Percentiles rank a stretch among this genome's conserved stretches.
Conservation (phyloP, 2,329 filamentous ascomycete genomes). For the Zasmidium angulare region DNA sequence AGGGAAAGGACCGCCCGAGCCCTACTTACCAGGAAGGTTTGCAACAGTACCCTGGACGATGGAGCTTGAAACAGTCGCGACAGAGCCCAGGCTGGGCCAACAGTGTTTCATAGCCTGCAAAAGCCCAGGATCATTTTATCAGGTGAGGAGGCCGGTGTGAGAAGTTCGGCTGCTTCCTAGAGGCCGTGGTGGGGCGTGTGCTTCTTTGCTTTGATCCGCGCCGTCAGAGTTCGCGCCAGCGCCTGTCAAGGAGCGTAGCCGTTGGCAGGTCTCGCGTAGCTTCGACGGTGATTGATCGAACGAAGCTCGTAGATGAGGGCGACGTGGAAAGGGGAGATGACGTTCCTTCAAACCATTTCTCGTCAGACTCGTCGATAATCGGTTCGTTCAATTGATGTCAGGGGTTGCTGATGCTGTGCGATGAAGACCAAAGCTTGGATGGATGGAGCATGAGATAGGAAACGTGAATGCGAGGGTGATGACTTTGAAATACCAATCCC, state of each 20-base stretch:
- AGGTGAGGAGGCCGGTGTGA: not conserved
- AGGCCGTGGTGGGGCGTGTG: not conserved
- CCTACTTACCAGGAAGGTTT: not conserved
- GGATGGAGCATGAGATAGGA: too few relatives aligned
- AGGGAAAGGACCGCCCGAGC: not conserved
- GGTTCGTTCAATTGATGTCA: too few relatives aligned
- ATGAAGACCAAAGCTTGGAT: too few relatives aligned
- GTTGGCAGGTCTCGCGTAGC: not conserved
- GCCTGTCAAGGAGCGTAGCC: not conserved
- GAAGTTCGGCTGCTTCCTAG: not conserved
- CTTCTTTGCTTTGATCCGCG: not conserved
- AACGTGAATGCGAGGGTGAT: not conserved
- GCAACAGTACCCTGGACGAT: not conserved
- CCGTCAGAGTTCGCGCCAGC: not conserved
- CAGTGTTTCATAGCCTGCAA: not conserved
- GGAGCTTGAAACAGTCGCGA: not conserved
- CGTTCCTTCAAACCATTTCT: not conserved
- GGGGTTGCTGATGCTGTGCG: too few relatives aligned
- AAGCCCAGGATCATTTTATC: not conserved
- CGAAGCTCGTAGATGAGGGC: not conserved
- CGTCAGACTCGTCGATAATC: too few relatives aligned
- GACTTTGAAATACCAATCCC: conserved; percentile 6
- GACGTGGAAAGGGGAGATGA: not conserved
- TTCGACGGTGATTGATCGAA: not conserved
- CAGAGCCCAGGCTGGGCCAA: not conserved